Base-by-base conservation (phyloP, 371 early-diverging fungal genomes). In the Actinomortierella wolfii region DNA sequence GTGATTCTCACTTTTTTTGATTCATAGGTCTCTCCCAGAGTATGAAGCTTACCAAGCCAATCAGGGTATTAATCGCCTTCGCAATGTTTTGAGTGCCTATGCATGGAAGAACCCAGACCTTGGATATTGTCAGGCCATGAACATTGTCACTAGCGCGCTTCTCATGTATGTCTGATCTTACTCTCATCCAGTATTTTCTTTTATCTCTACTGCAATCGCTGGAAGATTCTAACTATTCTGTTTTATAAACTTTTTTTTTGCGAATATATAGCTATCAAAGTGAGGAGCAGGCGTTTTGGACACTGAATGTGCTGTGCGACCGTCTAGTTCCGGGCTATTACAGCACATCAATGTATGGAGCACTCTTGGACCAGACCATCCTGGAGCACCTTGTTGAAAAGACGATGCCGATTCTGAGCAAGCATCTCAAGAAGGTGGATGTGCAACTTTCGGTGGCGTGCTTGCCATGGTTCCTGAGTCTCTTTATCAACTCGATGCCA, bases 41-140 rank as follows among this genome's bases (percentile, higher is more conserved):
- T 96, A 97, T 69, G 76, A 87, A 7, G 97, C 94, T 0, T 98
- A 95, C 79, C 97, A 97, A 77, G 88, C 82, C 6, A 83, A 83
- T 13, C 92, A 97, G 61, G 99, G 99, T 0, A 97, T 98, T 55
- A 84, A 91, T 46, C 81, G 93, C 11, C 79, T 98, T 56, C 85
- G 99, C 34, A 85, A 95, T 24, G 97, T 97, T 13, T 79, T 98
- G 25, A 86, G 83, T 39, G 93, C 95, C 2, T 94, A 94, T 74
- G 83, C 92, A 13, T 89, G 90, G 88, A 85, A 86, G 62, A 87
- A 94, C 57, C 89, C 93, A 0, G 95, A 95, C 68, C 85, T 98
- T 21, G 99, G 99, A 14, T 98, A 98, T 77, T 97, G 98, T 75
- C 98, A 98, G 77, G 98, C 99, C 0, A 98, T 98, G 99, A 98